These are phyloP conservation scores for Limnomonas spitsbergensis DNA, from an alignment of 139 green algal genomes.

Conservation along the genomic window DNA sequence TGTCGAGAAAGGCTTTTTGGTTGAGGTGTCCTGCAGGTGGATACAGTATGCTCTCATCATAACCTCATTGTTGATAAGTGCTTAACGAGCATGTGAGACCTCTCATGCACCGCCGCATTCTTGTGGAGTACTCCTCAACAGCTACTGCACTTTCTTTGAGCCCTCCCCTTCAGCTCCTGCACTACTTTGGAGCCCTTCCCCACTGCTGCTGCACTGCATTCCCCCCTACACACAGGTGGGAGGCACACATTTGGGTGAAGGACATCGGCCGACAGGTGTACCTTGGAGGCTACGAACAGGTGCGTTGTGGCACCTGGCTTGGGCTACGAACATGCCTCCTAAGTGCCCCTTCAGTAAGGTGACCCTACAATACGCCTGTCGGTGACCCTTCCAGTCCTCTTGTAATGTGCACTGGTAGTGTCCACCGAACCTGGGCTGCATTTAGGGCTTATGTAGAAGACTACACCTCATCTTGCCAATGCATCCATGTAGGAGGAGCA, in stretches of 20 bases:
- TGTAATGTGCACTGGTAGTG: too few relatives aligned
- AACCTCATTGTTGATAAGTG: too few relatives aligned
- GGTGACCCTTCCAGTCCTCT: too few relatives aligned
- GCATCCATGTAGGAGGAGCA: conserved; percentile 71
- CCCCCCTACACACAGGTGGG: conserved; percentile 41
- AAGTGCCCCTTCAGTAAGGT: too few relatives aligned
- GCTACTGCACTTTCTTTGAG: background rate
- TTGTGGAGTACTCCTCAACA: background rate
- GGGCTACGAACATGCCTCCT: too few relatives aligned
- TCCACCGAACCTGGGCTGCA: too few relatives aligned
- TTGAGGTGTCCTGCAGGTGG: too few relatives aligned
- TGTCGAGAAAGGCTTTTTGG: too few relatives aligned
- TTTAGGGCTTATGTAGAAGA: too few relatives aligned
- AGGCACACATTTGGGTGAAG: conserved; percentile 87
- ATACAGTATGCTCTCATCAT: background rate
- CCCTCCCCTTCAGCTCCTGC: background rate
- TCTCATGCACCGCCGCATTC: background rate
- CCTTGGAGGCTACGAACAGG: conserved; percentile 47
- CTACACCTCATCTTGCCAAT: too few relatives aligned
- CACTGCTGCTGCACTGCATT: background rate
- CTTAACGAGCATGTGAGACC: background rate
- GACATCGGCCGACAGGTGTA: conserved; percentile 76
- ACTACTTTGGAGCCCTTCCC: background rate
- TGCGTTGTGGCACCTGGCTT: too few relatives aligned
- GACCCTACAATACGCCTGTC: too few relatives aligned